Base-by-base conservation (phyloP, 2,329 filamentous ascomycete species). In the Alternaria angustiovoidea region DNA sequence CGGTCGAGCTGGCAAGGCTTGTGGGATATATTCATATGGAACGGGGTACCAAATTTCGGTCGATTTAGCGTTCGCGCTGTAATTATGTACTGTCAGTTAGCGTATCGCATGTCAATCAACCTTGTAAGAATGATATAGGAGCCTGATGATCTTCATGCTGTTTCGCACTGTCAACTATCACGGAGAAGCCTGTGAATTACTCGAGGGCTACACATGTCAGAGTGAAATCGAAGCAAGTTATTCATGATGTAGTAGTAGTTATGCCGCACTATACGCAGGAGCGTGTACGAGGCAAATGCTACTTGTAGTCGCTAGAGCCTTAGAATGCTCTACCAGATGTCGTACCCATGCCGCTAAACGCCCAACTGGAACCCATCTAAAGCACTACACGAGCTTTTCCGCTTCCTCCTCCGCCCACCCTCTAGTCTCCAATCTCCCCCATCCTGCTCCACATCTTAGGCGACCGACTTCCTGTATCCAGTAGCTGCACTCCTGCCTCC, bases 11-110 rank as follows among this genome's bases (percentile, higher is more conserved):
- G 14, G 24, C 20, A 18, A 5, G 20, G 9, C 14, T 49, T 26
- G 16, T 22, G 32, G 48, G 20, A 43, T 59, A n/a, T 58, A 53
- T 60, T 32, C 44, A 24, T 63, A 58, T 22, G 32, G 26, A 12
- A 32, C 6, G 24, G 34, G 48, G 36, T 11, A 30, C 22, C 53
- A 20, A 26, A 54, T 48, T 30, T 51, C 12, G 18, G 30, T 28
- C 8, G 43, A 9, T n/a, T 16, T 39, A 22, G 47, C 16, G n/a
- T 20, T 36, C 53, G 20, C 49, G 28, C 34, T 55, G 34, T 57
- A 56, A 52, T 43, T 18, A 39, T 44, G 22, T 44, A 43, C 26
- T 36, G 38, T 26, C 18, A 49, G n/a, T 59, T 53, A 56, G 47
- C 47, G 24, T 43, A 53, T 36, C 53, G 43, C 22, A 36, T 38